Percentiles rank a stretch among this genome's conserved stretches.
Conservation (phyloP, 768 basidiomycete species). For the Phaeolepiota aurea region DNA sequence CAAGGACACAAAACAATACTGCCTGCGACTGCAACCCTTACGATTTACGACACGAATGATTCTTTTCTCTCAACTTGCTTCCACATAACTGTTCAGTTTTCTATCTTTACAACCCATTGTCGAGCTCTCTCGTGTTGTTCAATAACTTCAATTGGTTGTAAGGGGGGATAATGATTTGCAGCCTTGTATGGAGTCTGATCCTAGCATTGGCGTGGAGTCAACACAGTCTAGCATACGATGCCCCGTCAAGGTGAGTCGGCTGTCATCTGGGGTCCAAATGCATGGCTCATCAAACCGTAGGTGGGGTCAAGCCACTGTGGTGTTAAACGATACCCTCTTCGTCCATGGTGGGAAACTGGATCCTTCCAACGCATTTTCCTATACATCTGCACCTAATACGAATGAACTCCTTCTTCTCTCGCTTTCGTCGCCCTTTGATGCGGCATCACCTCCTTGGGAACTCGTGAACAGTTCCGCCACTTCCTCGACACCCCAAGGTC, state of each 20-base stretch:
- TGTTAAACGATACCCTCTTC: slow-evolving; percentile 52
- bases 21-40: background rate
- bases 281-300: too few species aligned
- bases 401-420: slow-evolving; percentile 68
- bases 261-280: background rate
- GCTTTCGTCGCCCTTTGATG: slow-evolving; percentile 48
- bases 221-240: slow-evolving; percentile 13
- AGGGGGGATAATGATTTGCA: too few species aligned
- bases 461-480: slow-evolving; percentile 41
- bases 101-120: background rate
- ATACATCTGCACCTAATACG: slow-evolving; percentile 64
- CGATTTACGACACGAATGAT: background rate
- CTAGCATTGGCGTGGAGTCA: background rate
- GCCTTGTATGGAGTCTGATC: background rate
- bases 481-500: slow-evolving; percentile 38
- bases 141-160: background rate
- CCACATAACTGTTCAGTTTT: background rate
- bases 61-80: background rate
- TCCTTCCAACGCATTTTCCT: slow-evolving; percentile 56
- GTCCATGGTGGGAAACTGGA: slow-evolving; percentile 82
- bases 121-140: too few species aligned
- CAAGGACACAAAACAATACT: too few species aligned
- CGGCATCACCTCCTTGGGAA: slow-evolving; percentile 62
- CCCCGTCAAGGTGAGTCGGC: slow-evolving; percentile 14
- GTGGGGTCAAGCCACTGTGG: slow-evolving; percentile 74